Evolutionary conservation across 2,329 filamentous ascomycete species (phyloP).

Genomic region (Aspergillus pseudonomiae): DNA sequence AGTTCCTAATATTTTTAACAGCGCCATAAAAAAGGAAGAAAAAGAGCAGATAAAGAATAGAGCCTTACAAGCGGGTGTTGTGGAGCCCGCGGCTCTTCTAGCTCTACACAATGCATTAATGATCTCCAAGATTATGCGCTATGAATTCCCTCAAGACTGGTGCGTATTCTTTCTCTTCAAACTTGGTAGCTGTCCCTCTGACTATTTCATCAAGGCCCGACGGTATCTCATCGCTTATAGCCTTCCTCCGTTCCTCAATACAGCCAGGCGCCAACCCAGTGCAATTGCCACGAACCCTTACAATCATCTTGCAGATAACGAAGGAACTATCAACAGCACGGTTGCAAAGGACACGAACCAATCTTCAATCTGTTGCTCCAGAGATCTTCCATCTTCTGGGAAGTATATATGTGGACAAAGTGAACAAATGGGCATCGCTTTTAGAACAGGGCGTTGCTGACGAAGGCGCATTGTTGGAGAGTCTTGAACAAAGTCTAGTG

Average conservation of each 20-base stretch:
- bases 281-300: slow-evolving; percentile 71
- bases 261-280: slow-evolving; percentile 60
- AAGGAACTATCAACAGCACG: slow-evolving; percentile 87
- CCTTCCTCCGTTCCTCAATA: slow-evolving; percentile 62
- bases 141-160: slow-evolving; percentile 91
- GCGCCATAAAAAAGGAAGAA: slow-evolving; percentile 67
- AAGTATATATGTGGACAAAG: slow-evolving; percentile 75
- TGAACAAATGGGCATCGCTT: slow-evolving; percentile 68
- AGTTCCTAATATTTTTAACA: slow-evolving; percentile 33
- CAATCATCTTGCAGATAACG: slow-evolving; percentile 80
- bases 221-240: slow-evolving; percentile 58
- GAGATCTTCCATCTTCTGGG: slow-evolving; percentile 81
- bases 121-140: slow-evolving; percentile 82
- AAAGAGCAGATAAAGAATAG: slow-evolving; percentile 75
- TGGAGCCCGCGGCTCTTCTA: slow-evolving; percentile 73
- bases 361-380: slow-evolving; percentile 75
- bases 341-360: slow-evolving; percentile 72
- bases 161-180: slow-evolving; percentile 25
- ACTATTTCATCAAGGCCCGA: slow-evolving; percentile 44
- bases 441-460: slow-evolving; percentile 62
- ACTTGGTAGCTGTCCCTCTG: neutral
- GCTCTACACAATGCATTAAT: slow-evolving; percentile 88
- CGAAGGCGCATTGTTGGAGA: slow-evolving; percentile 61
- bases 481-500: slow-evolving; percentile 75
- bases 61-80: slow-evolving; percentile 74